A percentile compares a stretch with the other conserved stretches of the same genome.
These are phyloP conservation scores for Cucumis cinereus DNA, from an alignment of 306 rosid genomes.

Conservation along the genomic window DNA sequence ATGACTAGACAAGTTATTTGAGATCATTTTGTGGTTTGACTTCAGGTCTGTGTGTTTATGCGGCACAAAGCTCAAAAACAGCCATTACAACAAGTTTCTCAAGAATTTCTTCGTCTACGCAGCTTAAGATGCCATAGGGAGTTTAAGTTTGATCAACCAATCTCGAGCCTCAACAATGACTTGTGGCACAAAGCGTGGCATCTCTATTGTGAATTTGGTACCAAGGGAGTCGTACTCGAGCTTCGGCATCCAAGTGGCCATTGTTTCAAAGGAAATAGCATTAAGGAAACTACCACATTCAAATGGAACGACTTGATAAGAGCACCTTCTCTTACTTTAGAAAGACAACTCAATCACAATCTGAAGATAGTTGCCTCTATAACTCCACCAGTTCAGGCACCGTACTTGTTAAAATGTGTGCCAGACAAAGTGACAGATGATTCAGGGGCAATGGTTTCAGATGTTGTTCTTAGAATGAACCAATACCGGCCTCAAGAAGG, in stretches of 20 bases:
- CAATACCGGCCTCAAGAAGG: constrained; percentile 92
- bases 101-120: constrained; percentile 41
- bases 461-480: constrained; percentile 70
- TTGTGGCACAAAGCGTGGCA: constrained; percentile 81
- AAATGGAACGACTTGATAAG: constrained; percentile 76
- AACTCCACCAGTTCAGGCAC: constrained; percentile 86
- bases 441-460: constrained; percentile 82
- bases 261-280: constrained; percentile 49
- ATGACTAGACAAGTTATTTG: not conserved
- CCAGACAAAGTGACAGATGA: constrained; percentile 83
- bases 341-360: constrained; percentile 38
- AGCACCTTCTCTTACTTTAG: constrained; percentile 50
- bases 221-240: constrained; percentile 60
- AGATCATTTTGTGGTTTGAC: not conserved
- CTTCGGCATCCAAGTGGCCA: constrained; percentile 32
- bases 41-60: constrained; percentile 58
- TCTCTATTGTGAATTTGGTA: constrained; percentile 81
- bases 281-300: constrained; percentile 29
- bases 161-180: constrained; percentile 33
- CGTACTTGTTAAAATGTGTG: constrained; percentile 83
- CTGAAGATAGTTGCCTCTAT: constrained; percentile 47
- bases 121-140: constrained; percentile 61
- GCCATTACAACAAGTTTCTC: constrained; percentile 26
- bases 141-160: constrained; percentile 49
- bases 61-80: constrained; percentile 36